These are phyloP conservation scores for Calonectria multiphialidica DNA, from an alignment of 2,329 filamentous ascomycete species.

Conservation along the genomic window DNA sequence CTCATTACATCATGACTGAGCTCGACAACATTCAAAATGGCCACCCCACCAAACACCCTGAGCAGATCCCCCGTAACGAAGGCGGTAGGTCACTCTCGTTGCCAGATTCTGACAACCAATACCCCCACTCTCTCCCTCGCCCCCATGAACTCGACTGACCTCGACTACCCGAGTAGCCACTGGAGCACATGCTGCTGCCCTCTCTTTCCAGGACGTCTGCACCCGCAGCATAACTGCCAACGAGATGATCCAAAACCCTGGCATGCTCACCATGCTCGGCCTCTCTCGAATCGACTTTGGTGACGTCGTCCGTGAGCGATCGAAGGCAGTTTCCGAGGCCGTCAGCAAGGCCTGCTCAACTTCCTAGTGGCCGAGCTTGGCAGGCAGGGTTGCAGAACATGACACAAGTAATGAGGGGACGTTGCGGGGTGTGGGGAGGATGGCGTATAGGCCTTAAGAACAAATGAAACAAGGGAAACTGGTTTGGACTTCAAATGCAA, in stretches of 20 bases:
- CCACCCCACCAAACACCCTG: conserved; percentile 46
- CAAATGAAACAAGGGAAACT: background rate
- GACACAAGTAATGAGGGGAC: background rate
- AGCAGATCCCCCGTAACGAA: conserved; percentile 49
- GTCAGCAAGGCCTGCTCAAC: conserved; percentile 18
- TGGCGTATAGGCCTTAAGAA: background rate
- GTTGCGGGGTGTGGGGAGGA: background rate
- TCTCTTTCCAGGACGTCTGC: conserved; percentile 47
- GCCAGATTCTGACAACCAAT: background rate
- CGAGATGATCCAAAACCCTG: conserved; percentile 46
- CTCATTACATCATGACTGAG: conserved; percentile 56
- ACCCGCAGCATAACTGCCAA: conserved; percentile 47
- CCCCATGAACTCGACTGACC: background rate
- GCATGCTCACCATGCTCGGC: conserved; percentile 49
- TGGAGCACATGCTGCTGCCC: conserved; percentile 37
- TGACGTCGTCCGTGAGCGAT: conserved; percentile 41
- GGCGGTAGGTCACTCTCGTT: conserved; percentile 37
- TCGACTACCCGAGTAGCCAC: conserved; percentile 28
- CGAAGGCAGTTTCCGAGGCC: conserved; percentile 42
- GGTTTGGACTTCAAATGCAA: background rate
- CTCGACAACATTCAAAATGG: conserved; percentile 54
- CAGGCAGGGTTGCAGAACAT: background rate
- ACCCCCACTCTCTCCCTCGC: too few species aligned
- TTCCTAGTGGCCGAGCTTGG: background rate
- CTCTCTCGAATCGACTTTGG: conserved; percentile 46